Percentiles rank a stretch among this genome's conserved stretches.
phyloP scores from a whole-genome alignment of 2,329 filamentous ascomycete species.

The Cucurbitaria berberidis region DNA sequence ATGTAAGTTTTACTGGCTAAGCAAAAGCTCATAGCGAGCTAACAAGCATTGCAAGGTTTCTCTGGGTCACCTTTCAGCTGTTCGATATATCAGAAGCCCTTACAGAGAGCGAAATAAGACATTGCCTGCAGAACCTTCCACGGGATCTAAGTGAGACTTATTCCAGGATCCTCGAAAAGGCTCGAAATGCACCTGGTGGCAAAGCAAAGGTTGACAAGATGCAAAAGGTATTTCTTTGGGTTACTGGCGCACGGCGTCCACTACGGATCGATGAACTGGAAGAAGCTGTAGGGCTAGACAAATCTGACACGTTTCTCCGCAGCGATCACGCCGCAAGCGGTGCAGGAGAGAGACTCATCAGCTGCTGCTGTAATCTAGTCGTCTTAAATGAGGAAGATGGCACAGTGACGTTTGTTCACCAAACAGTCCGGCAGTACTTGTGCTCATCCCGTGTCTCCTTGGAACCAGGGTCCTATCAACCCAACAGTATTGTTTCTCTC shows the following conservation, averaged over 20 bases:
- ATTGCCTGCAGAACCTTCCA: constrained; percentile 30
- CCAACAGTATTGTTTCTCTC: not conserved
- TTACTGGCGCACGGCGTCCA: constrained; percentile 21
- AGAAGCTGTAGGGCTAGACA: constrained; percentile 18
- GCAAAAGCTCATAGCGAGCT: not conserved
- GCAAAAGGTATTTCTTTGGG: constrained; percentile 20
- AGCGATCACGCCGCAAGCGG: not conserved
- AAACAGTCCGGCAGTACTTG: not conserved
- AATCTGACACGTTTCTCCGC: not conserved
- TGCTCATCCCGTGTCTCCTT: not conserved
- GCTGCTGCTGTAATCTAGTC: not conserved
- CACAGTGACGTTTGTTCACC: not conserved
- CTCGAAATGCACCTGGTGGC: constrained; percentile 1
- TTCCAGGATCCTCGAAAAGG: constrained; percentile 17
- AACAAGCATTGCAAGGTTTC: constrained; percentile 28
- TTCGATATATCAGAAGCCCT: constrained; percentile 33
- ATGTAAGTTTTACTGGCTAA: constrained; percentile 22
- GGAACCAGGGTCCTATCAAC: not conserved
- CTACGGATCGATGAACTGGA: constrained; percentile 25
- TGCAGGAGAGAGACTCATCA: not conserved
- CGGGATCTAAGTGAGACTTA: constrained; percentile 35
- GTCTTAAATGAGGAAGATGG: not conserved
- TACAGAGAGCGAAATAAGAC: constrained; percentile 29
- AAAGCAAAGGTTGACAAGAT: constrained; percentile 6
- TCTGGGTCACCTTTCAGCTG: constrained; percentile 43